phyloP scores from a whole-genome alignment of 805 yeast species.

The Nakazawaea sp. region DNA sequence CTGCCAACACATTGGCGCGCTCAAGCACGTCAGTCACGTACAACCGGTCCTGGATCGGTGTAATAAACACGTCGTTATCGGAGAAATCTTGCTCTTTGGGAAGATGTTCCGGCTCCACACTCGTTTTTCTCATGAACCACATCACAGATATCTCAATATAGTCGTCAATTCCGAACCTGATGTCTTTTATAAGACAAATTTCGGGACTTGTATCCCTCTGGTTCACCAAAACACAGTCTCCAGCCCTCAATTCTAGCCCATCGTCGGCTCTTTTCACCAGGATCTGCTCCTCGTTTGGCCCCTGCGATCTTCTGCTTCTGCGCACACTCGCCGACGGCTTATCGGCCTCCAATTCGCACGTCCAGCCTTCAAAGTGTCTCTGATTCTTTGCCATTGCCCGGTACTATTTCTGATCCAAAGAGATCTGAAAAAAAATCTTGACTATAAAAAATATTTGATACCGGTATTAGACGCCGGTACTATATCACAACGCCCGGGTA shows the following conservation, averaged over 20 bases:
- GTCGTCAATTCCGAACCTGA: slow-evolving; percentile 40
- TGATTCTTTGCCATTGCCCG: slow-evolving; percentile 19
- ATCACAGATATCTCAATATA: slow-evolving; percentile 41
- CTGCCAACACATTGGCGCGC: slow-evolving; percentile 37
- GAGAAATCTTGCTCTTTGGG: slow-evolving; percentile 17
- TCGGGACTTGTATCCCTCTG: slow-evolving; percentile 28
- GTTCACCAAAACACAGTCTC: slow-evolving; percentile 43
- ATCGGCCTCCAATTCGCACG: slow-evolving; percentile 12
- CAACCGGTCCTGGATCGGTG: slow-evolving; percentile 42
- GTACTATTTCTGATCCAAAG: not conserved
- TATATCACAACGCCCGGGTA: too few relatives aligned
- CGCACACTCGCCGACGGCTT: not conserved
- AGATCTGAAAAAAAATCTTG: not conserved
- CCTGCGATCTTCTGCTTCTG: slow-evolving; percentile 8
- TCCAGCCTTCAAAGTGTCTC: slow-evolving; percentile 31
- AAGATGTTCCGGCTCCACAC: slow-evolving; percentile 27
- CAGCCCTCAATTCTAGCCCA: slow-evolving; percentile 40
- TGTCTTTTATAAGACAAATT: slow-evolving; percentile 44
- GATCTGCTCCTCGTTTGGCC: slow-evolving; percentile 11
- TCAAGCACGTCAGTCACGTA: slow-evolving; percentile 34
- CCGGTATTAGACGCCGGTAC: too few relatives aligned
- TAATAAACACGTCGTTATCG: slow-evolving; percentile 45
- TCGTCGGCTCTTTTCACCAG: slow-evolving; percentile 36
- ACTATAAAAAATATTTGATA: too few relatives aligned
- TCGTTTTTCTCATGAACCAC: slow-evolving; percentile 37